phyloP scores from a whole-genome alignment of 116 monocot species.

The Dioscorea cayenensis region DNA sequence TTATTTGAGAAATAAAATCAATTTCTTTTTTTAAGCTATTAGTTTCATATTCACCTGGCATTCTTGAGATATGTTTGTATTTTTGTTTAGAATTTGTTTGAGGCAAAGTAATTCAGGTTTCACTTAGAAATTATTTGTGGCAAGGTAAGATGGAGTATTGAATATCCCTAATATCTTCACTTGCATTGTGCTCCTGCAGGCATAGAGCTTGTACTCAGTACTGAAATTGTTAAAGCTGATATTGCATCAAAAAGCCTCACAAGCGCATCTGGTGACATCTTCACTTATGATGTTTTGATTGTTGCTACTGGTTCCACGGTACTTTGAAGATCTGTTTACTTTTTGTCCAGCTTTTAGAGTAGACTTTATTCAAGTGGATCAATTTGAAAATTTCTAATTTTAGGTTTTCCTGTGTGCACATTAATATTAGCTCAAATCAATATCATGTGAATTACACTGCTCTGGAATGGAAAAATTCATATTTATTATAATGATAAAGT shows the following conservation, averaged over 20 bases:
- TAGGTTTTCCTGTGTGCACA: too few relatives aligned
- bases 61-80: too few relatives aligned
- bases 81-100: too few relatives aligned
- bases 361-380: not conserved
- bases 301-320: conserved; percentile 74
- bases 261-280: conserved; percentile 43
- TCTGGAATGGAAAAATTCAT: too few relatives aligned
- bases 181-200: conserved; percentile 22
- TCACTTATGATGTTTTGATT: conserved; percentile 44
- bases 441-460: too few relatives aligned
- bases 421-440: too few relatives aligned
- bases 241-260: conserved; percentile 48
- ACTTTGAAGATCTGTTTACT: not conserved
- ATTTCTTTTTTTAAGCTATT: not conserved
- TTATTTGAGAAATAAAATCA: not conserved
- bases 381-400: too few relatives aligned
- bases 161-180: not conserved
- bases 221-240: conserved; percentile 66
- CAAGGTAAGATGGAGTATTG: too few relatives aligned
- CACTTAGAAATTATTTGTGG: too few relatives aligned
- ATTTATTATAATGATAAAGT: too few relatives aligned
- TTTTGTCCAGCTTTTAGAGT: not conserved
- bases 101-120: too few relatives aligned
- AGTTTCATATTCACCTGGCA: not conserved
- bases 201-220: conserved; percentile 52